Percentiles rank a stretch among this genome's conserved stretches.
phyloP scores from a whole-genome alignment of 2,329 filamentous ascomycete species.

The Westerdykella ornata region DNA sequence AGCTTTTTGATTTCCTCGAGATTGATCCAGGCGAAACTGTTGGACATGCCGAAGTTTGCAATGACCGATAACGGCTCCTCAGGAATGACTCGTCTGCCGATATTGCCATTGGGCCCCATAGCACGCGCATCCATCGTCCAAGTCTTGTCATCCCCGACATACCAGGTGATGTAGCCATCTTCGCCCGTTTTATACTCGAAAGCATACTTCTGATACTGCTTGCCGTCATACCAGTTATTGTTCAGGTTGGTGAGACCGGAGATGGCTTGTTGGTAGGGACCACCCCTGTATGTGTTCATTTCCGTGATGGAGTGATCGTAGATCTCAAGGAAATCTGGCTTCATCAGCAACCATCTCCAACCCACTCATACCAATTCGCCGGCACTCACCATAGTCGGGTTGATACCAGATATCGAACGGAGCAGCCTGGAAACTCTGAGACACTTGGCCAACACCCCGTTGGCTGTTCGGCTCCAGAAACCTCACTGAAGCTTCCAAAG shows the following conservation, averaged over 20 bases:
- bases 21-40: conserved; percentile 58
- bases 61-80: conserved; percentile 62
- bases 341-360: conserved; percentile 9
- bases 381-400: conserved; percentile 45
- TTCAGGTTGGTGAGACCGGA: conserved; percentile 50
- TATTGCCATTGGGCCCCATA: conserved; percentile 61
- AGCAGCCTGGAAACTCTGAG: conserved; percentile 61
- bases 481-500: conserved; percentile 59
- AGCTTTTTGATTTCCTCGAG: conserved; percentile 49
- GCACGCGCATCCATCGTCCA: conserved; percentile 57
- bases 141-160: conserved; percentile 57
- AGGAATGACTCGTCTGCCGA: conserved; percentile 59
- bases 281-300: conserved; percentile 52
- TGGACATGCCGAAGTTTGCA: conserved; percentile 65
- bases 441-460: conserved; percentile 54
- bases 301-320: conserved; percentile 52
- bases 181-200: conserved; percentile 53
- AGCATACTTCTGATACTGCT: conserved; percentile 50
- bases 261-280: conserved; percentile 51
- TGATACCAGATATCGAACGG: conserved; percentile 66
- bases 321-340: conserved; percentile 55
- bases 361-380: not conserved
- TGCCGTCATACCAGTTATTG: conserved; percentile 53
- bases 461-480: conserved; percentile 46
- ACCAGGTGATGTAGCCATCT: conserved; percentile 60